phyloP scores from a whole-genome alignment of 345 rosid species.

The Crucihimalaya himalaica region DNA sequence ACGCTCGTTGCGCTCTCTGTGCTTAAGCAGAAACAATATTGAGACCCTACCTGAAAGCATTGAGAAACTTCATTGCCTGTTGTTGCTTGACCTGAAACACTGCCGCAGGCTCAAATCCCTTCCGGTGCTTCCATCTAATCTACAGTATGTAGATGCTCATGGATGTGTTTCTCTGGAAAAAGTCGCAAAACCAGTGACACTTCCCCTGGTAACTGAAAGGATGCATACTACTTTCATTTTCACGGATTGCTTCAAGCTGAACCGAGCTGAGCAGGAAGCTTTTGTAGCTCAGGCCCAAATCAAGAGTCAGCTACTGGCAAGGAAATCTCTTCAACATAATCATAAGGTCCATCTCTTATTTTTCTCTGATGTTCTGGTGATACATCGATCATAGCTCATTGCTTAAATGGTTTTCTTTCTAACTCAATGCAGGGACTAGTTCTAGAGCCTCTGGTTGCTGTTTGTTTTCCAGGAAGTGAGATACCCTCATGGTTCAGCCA shows the following conservation, averaged over 20 bases:
- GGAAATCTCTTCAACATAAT: constrained; percentile 21
- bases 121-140: constrained; percentile 32
- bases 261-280: constrained; percentile 20
- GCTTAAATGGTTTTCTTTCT: not conserved
- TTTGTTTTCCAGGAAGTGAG: constrained; percentile 36
- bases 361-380: not conserved
- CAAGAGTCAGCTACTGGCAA: constrained; percentile 35
- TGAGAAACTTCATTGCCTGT: constrained; percentile 16
- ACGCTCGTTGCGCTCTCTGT: not conserved
- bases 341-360: constrained; percentile 3
- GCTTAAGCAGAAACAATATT: constrained; percentile 39
- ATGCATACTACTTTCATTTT: constrained; percentile 30
- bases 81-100: constrained; percentile 38
- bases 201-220: constrained; percentile 30
- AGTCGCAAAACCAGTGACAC: constrained; percentile 1
- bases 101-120: constrained; percentile 26
- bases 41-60: constrained; percentile 37
- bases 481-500: constrained; percentile 32
- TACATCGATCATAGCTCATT: not conserved
- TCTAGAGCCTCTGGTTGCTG: constrained; percentile 27
- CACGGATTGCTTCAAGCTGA: constrained; percentile 31
- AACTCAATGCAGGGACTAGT: constrained; percentile 27
- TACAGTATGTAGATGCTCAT: constrained; percentile 34
- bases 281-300: constrained; percentile 33
- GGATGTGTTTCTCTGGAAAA: constrained; percentile 36